These are phyloP conservation scores for Cryphonectria carpinicola DNA, from an alignment of 2,329 filamentous ascomycete genomes.

Conservation along the genomic window DNA sequence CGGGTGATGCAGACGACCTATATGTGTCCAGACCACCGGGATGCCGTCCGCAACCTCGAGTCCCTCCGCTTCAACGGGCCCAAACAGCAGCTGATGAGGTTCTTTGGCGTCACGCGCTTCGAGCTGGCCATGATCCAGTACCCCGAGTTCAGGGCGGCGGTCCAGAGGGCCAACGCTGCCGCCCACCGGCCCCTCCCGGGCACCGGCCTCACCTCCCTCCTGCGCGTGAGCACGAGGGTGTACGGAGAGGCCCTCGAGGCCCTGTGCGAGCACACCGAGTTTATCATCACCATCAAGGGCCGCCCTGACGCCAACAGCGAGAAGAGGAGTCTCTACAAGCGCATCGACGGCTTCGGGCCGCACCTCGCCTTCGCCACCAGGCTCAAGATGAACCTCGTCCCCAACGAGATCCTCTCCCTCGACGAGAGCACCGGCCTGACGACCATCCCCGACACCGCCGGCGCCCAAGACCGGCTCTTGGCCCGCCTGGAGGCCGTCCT, in stretches of 20 bases:
- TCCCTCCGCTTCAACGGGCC: neutral
- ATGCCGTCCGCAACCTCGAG: slow-evolving; percentile 1
- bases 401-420: neutral
- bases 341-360: neutral
- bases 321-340: neutral
- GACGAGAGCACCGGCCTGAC: neutral
- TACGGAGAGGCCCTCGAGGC: slow-evolving; percentile 5
- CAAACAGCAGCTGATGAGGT: neutral
- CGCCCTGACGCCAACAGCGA: neutral
- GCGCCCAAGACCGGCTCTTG: neutral
- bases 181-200: neutral
- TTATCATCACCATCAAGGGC: neutral
- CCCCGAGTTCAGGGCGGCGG: slow-evolving; percentile 11
- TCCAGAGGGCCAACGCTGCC: neutral
- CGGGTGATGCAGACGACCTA: slow-evolving; percentile 3
- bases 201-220: slow-evolving; percentile 7
- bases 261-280: slow-evolving; percentile 7
- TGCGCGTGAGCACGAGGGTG: neutral
- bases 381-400: slow-evolving; percentile 8
- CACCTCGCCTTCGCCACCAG: slow-evolving; percentile 1
- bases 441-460: neutral
- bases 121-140: slow-evolving; percentile 6
- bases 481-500: slow-evolving; percentile 2
- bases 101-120: neutral
- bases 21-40: slow-evolving; percentile 10